Conservation (phyloP, 306 rosid genomes). For the Castanea sativa region DNA sequence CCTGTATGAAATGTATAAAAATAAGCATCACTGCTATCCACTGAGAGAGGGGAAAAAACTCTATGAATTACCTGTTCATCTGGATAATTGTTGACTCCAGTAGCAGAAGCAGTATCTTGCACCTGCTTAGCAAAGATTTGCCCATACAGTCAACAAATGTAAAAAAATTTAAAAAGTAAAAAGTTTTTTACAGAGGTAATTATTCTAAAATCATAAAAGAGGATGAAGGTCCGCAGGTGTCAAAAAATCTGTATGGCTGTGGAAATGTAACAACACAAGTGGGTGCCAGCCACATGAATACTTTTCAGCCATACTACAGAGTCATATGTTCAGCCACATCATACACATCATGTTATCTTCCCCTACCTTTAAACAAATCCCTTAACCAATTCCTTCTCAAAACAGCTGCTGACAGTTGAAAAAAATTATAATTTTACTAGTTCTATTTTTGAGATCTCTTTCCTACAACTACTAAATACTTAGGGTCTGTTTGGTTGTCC, state of each 20-base stretch:
- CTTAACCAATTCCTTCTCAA: background rate
- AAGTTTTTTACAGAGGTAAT: background rate
- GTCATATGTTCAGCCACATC: background rate
- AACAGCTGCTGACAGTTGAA: background rate
- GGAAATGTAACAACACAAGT: background rate
- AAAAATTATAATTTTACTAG: background rate
- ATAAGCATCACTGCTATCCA: constrained; percentile 24
- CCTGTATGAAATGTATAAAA: constrained; percentile 50
- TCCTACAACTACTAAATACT: background rate
- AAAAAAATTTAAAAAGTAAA: constrained; percentile 6
- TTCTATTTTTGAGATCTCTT: background rate
- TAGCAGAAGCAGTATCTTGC: constrained; percentile 32
- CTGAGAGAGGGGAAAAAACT: constrained; percentile 14
- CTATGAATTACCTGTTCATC: constrained; percentile 63
- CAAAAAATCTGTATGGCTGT: background rate
- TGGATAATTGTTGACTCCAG: constrained; percentile 34
- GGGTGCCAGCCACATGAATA: background rate
- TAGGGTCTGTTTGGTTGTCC: background rate
- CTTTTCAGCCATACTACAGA: background rate
- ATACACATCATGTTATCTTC: background rate
- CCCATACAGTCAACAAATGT: constrained; percentile 18
- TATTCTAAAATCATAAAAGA: background rate
- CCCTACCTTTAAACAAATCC: background rate
- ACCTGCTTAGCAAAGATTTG: constrained; percentile 43
- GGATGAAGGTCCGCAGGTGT: background rate